These are phyloP conservation scores for Teunomyces tritomae DNA, from an alignment of 805 yeast species.

Conservation along the genomic window DNA sequence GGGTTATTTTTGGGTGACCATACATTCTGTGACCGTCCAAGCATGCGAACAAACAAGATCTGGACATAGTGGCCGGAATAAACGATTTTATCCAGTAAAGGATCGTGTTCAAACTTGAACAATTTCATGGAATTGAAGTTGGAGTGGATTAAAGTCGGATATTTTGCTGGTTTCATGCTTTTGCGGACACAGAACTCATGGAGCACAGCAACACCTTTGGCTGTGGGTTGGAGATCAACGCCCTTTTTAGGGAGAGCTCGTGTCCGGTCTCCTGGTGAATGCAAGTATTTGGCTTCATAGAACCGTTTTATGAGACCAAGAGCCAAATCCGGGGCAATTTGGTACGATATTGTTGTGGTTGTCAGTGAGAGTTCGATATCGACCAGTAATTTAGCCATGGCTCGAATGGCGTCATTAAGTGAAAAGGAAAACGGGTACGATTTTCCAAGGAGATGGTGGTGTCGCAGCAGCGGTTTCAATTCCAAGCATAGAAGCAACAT, in stretches of 20 bases:
- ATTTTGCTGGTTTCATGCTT: constrained; percentile 44
- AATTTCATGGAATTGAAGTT: constrained; percentile 70
- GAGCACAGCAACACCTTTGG: constrained; percentile 80
- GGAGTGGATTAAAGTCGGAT: constrained; percentile 52
- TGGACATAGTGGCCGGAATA: constrained; percentile 64
- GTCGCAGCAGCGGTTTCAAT: constrained; percentile 9
- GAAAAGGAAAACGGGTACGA: constrained; percentile 53
- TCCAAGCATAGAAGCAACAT: constrained; percentile 42
- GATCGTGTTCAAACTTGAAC: constrained; percentile 63
- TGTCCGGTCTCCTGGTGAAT: constrained; percentile 75
- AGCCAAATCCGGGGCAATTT: constrained; percentile 45
- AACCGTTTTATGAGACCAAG: constrained; percentile 46
- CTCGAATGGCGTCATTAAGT: constrained; percentile 47
- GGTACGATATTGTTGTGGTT: constrained; percentile 53
- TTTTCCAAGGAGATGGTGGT: constrained; percentile 16
- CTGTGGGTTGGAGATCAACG: constrained; percentile 73
- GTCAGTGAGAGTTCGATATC: constrained; percentile 49
- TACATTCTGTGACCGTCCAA: constrained; percentile 67
- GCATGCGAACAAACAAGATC: constrained; percentile 56
- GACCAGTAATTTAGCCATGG: constrained; percentile 50
- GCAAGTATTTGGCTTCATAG: constrained; percentile 62
- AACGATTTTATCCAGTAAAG: constrained; percentile 53
- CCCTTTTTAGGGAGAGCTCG: constrained; percentile 42
- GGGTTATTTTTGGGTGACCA: constrained; percentile 61
- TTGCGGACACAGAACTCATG: constrained; percentile 55